Conservation (phyloP, 441 rosid species). For the Cnidoscolus chayamansa region DNA sequence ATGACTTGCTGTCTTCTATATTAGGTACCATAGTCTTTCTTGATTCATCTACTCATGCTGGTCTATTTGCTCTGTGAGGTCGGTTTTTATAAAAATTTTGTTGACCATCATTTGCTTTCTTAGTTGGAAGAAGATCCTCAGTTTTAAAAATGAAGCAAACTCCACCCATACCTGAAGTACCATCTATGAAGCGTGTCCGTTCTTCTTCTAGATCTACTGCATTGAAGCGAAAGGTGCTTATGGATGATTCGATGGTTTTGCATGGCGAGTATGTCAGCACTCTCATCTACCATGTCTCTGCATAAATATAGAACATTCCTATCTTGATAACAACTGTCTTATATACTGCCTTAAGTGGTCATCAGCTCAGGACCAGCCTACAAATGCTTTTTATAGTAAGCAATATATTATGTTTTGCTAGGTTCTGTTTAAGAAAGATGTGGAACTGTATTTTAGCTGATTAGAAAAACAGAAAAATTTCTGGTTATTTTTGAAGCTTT, state of each 20-base stretch:
- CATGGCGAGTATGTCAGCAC: conserved; percentile 84
- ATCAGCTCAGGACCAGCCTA: not conserved
- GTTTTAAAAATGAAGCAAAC: conserved; percentile 78
- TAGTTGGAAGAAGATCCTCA: conserved; percentile 90
- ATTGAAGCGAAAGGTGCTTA: conserved; percentile 84
- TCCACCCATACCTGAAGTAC: conserved; percentile 57
- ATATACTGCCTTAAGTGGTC: not conserved
- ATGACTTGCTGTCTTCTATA: conserved; percentile 91
- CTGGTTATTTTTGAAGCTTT: too few species aligned
- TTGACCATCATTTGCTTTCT: conserved; percentile 15
- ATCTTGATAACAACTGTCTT: not conserved
- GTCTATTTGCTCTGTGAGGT: not conserved
- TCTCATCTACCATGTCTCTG: not conserved
- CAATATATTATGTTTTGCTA: too few species aligned
- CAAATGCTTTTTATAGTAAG: too few species aligned
- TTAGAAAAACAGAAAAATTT: too few species aligned
- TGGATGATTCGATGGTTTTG: conserved; percentile 94
- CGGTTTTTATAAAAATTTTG: not conserved
- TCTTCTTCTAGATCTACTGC: conserved; percentile 56
- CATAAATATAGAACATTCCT: not conserved
- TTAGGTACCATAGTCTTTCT: conserved; percentile 51
- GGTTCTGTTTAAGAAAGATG: too few species aligned
- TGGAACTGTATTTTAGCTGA: too few species aligned
- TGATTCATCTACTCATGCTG: not conserved
- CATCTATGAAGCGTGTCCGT: conserved; percentile 58